A percentile compares a stretch with the other conserved stretches of the same genome.
Evolutionary conservation across 2,329 filamentous ascomycete genomes (phyloP).

Genomic region (Didymosphaeria variabile): DNA sequence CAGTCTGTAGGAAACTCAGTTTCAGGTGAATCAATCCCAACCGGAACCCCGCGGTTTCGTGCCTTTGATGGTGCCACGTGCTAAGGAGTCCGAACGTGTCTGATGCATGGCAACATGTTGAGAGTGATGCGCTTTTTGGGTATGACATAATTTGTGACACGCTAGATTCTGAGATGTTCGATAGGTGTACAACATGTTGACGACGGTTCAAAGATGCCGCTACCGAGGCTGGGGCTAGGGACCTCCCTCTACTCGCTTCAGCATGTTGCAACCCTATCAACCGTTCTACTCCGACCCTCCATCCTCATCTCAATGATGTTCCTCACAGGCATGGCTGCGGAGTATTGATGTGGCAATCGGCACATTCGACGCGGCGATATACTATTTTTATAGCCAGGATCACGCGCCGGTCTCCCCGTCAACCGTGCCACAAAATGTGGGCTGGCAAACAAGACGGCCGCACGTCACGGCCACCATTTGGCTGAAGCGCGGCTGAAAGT

Average conservation of each 20-base stretch:
- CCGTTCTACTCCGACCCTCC: not conserved
- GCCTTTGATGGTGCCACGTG: too few relatives aligned
- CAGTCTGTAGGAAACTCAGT: too few relatives aligned
- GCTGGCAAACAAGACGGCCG: slow-evolving; percentile 22
- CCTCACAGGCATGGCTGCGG: not conserved
- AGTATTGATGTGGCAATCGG: not conserved
- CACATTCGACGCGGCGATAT: not conserved
- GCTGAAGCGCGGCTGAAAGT: slow-evolving; percentile 15
- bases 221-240: not conserved
- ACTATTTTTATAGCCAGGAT: not conserved
- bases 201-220: too few relatives aligned
- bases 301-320: not conserved
- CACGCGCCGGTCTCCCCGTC: slow-evolving; percentile 21
- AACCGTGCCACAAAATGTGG: slow-evolving; percentile 26
- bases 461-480: slow-evolving; percentile 19
- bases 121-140: too few relatives aligned
- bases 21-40: too few relatives aligned
- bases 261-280: not conserved
- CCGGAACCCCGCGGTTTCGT: too few relatives aligned
- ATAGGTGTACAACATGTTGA: too few relatives aligned
- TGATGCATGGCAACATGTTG: too few relatives aligned
- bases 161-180: too few relatives aligned
- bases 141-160: too few relatives aligned
- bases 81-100: too few relatives aligned
- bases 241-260: not conserved